Conservation (phyloP, 129 eudicot species). For the Arctium minus region DNA sequence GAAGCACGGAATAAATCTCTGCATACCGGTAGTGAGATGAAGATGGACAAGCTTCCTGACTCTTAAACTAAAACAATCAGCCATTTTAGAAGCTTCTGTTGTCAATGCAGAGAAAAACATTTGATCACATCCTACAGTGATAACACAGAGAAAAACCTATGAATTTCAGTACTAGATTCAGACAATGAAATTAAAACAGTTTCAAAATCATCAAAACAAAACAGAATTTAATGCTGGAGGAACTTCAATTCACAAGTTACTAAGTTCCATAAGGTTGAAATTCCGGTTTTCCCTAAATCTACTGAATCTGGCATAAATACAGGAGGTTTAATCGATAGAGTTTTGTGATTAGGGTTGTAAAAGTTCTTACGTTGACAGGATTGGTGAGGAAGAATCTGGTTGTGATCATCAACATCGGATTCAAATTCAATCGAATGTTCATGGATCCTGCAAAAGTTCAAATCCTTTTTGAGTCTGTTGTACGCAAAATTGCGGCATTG, state of each 20-base stretch:
- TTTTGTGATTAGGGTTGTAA: not conserved
- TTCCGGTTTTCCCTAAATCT: no score
- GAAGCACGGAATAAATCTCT: conserved; percentile 28
- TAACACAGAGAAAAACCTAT: not conserved
- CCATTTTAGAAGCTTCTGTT: conserved; percentile 44
- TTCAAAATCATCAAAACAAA: not conserved
- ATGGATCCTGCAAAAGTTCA: conserved; percentile 36
- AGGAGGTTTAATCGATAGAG: no score
- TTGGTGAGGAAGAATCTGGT: conserved; percentile 13
- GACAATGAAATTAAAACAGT: not conserved
- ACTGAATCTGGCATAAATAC: no score
- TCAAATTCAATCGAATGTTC: conserved; percentile 7
- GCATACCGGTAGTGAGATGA: conserved; percentile 31
- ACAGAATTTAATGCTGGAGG: not conserved
- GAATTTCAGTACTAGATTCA: not conserved
- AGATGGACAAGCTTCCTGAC: conserved; percentile 47
- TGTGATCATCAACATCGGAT: conserved; percentile 1
- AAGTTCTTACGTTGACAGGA: conserved; percentile 31
- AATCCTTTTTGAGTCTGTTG: conserved; percentile 44
- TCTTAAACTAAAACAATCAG: conserved; percentile 34
- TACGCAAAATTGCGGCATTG: conserved; percentile 41
- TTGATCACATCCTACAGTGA: conserved; percentile 28
- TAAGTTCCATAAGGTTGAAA: no score
- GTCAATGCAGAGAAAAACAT: conserved; percentile 46
- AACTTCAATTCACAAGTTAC: not conserved